These are phyloP conservation scores for Ustilago lituana DNA, from an alignment of 1,284 basidiomycete species.

Conservation along the genomic window DNA sequence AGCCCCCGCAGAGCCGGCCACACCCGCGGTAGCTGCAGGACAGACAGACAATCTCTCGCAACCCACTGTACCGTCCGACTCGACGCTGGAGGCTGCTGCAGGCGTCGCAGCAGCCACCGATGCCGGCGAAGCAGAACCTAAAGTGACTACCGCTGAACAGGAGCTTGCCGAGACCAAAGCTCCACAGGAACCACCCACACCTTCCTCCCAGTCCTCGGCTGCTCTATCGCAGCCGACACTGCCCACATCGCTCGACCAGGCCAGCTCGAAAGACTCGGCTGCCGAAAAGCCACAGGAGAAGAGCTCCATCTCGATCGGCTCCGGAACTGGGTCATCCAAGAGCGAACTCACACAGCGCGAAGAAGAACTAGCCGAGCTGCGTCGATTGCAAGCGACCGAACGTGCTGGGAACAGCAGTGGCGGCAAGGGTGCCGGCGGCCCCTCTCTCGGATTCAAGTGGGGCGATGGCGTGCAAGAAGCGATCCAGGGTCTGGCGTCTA, in stretches of 20 bases:
- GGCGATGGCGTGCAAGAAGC: constrained; percentile 46
- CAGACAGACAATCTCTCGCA: constrained; percentile 30
- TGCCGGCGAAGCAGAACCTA: constrained; percentile 8
- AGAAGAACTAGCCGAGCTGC: constrained; percentile 41
- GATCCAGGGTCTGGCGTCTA: constrained; percentile 36
- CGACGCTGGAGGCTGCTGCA: constrained; percentile 25
- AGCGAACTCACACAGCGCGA: constrained; percentile 35
- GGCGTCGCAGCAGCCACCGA: constrained; percentile 10
- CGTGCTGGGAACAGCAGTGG: constrained; percentile 7
- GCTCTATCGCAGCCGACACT: constrained; percentile 40
- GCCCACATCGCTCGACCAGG: constrained; percentile 31
- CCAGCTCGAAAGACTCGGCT: constrained; percentile 1
- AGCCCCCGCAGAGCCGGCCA: constrained; percentile 40
- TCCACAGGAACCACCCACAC: constrained; percentile 26
- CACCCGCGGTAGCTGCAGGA: constrained; percentile 24
- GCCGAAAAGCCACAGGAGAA: constrained; percentile 7
- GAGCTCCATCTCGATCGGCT: constrained; percentile 33
- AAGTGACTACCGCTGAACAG: constrained; percentile 28
- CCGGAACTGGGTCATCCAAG: constrained; percentile 18
- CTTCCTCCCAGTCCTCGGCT: background rate
- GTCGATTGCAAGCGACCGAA: constrained; percentile 40
- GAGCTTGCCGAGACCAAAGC: constrained; percentile 29
- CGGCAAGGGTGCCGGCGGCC: constrained; percentile 22
- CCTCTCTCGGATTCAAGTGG: constrained; percentile 37
- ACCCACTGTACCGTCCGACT: constrained; percentile 39